Evolutionary conservation across 306 rosid genomes (phyloP), one percentile per base, ranked within the genome.

Genomic region (Fragaria iinumae): DNA sequence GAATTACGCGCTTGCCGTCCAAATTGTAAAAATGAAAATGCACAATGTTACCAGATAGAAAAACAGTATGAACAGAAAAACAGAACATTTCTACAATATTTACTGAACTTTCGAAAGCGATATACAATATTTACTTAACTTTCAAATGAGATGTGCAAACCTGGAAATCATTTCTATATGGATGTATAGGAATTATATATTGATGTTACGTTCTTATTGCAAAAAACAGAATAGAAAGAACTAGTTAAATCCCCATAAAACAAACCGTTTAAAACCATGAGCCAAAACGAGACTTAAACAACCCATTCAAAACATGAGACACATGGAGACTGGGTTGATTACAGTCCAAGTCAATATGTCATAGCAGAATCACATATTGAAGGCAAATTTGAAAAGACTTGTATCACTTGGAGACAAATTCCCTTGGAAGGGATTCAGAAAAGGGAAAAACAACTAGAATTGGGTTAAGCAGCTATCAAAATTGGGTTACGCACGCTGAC

Each of bases 301-400:
- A 64, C 69, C 21, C 69, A 64, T 32, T 34, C 69, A 64, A 32
- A 64, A 6, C 44, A 64, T 16, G 69, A 17, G 69, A 17, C 69
- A 23, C 29, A 17, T 16, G 67, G 14, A 21, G 29, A 56, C 5
- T 21, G 23, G 32, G 67, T 27, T 27, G 39, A 13, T 62, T 27
- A 27, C 39, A 14, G 36, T 62, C 67, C 20, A 27, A 62, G 36
- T 57, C 63, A 21, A 57, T 13, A 13, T 59, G 65, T 12, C 6
- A 25, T 27, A 5, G 14, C 6, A 59, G 34, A 60, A 64, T 64
- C 3, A 16, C 23, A 64, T 32, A 64, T 3, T 27, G 6, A 64
- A 64, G 44, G 6, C 25, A 64, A 32, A 14, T 6, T 64, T 64
- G 44, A 64, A 64, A n/a, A 7, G 8, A 12, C 18, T 27, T 13